phyloP scores from a whole-genome alignment of 148 eudicot genomes.

The Persicaria tinctoria region DNA sequence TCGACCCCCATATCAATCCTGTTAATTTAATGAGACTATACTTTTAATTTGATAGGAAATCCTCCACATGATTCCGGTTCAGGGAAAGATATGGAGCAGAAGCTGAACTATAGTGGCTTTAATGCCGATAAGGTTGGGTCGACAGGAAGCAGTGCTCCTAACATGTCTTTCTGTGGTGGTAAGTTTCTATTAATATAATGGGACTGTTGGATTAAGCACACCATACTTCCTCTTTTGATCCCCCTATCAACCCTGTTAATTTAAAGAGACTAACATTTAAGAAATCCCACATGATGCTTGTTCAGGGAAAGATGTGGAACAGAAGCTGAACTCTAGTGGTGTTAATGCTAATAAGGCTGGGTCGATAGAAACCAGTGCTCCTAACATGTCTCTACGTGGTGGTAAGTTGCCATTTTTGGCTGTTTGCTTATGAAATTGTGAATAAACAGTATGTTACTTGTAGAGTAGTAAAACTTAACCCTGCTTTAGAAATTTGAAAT shows the following conservation, averaged over 20 bases:
- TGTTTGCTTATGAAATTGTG: not conserved
- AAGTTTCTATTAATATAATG: constrained; percentile 14
- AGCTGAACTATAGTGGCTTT: constrained; percentile 15
- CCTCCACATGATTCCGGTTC: constrained; percentile 19
- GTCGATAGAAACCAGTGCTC: constrained; percentile 13
- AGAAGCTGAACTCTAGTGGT: constrained; percentile 15
- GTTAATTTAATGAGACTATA: not conserved
- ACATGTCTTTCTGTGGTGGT: constrained; percentile 60
- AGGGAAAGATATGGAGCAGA: constrained; percentile 15
- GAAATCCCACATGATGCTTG: constrained; percentile 20
- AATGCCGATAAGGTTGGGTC: constrained; percentile 17
- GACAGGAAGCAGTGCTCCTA: constrained; percentile 14
- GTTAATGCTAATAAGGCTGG: constrained; percentile 17
- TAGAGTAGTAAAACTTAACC: too few species aligned
- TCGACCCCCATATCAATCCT: not conserved
- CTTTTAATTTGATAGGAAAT: constrained; percentile 24
- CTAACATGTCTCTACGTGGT: constrained; percentile 44
- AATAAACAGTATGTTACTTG: not conserved
- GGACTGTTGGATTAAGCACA: not conserved
- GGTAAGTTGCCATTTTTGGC: constrained; percentile 32
- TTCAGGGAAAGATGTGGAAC: constrained; percentile 19
- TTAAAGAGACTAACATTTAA: constrained; percentile 18
- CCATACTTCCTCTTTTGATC: not conserved
- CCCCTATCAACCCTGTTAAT: not conserved
- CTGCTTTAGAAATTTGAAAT: too few species aligned